Evolutionary conservation across 495 filamentous ascomycete genomes (phyloP), one percentile per base, ranked within the genome.

Genomic region (Podospora tetraspora): DNA sequence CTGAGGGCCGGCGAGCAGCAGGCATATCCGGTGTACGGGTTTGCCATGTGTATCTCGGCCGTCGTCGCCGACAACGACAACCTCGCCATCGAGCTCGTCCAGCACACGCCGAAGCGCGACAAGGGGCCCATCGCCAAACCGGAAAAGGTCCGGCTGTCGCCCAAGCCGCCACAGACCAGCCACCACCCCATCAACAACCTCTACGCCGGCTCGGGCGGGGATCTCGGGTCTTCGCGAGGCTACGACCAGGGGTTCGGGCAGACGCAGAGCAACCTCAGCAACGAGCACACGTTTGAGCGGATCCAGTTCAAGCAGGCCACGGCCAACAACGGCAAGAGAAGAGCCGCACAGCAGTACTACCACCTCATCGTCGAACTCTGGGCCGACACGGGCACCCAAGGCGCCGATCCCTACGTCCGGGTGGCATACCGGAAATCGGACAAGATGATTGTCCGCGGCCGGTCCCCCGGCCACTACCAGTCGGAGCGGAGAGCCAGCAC

Each of bases 261-360:
- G 64, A 70, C 68, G 63, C 76, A 78, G 62, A 76, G 74, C 59
- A 75, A 78, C 6, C 83, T 84, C 8, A 82, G 84, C 5, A 83
- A 75, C 34, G 85, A 87, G 75, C 85, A 87, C 63, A 91, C 90
- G 1, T 98, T 97, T 74, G 94, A 97, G 72, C 88, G 94, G 3
- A 97, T 97, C 58, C 94, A 98, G 73, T 98, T 98, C 83, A 96
- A 97, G 76, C 91, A 91, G 63, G 95, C 94, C 2, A 98, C 94
- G 1, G 93, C 93, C 4, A 98, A 98, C 80, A 98, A 98, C 69
- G 94, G 94, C 24, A 97, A 97, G 75, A 83, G 94, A 64, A 83
- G 94, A 59, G 93, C 94, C 0, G 91, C 92, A 12, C 94, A 97
- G 75, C 94, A 97, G 72, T 97, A 92, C 75, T 98, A 96, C 76